These are phyloP conservation scores for Leptographium lundbergii DNA, from an alignment of 2,329 filamentous ascomycete species.

Conservation along the genomic window DNA sequence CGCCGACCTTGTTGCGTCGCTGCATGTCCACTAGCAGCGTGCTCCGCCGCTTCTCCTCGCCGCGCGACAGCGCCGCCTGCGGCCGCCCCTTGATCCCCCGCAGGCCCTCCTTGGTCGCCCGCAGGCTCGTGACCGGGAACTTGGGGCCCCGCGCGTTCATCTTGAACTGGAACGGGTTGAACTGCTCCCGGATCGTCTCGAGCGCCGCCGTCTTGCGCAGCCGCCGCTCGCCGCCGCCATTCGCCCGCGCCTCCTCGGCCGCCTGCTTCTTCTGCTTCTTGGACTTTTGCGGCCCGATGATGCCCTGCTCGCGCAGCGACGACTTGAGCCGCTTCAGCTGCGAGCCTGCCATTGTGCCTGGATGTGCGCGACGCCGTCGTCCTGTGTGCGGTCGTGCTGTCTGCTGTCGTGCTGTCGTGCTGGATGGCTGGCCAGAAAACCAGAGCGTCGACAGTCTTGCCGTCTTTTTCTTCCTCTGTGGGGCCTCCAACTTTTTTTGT, in stretches of 20 bases:
- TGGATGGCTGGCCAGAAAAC: too few species aligned
- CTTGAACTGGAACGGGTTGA: slow-evolving; percentile 96
- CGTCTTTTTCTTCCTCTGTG: not conserved
- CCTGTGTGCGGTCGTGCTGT: too few species aligned
- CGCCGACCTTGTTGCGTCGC: slow-evolving; percentile 77
- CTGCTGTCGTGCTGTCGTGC: not conserved
- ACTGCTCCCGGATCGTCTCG: slow-evolving; percentile 79
- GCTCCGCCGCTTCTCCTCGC: slow-evolving; percentile 75
- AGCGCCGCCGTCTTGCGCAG: slow-evolving; percentile 66
- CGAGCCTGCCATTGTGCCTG: slow-evolving; percentile 68
- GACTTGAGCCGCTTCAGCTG: slow-evolving; percentile 93
- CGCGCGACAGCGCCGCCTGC: slow-evolving; percentile 69
- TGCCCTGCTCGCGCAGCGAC: slow-evolving; percentile 77
- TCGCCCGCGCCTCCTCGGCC: slow-evolving; percentile 49
- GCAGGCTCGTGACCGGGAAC: slow-evolving; percentile 67
- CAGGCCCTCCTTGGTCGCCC: slow-evolving; percentile 37
- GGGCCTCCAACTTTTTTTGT: slow-evolving; percentile 10
- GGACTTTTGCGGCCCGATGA: slow-evolving; percentile 82
- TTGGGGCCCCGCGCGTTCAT: slow-evolving; percentile 65
- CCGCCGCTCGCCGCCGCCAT: slow-evolving; percentile 52
- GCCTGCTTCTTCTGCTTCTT: slow-evolving; percentile 84
- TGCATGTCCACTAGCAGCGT: slow-evolving; percentile 87
- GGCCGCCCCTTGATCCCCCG: slow-evolving; percentile 60
- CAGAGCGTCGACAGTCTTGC: slow-evolving; percentile 4
- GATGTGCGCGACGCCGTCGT: too few species aligned